Conservation (phyloP, 805 yeast species). For the Monosporozyma unispora region DNA sequence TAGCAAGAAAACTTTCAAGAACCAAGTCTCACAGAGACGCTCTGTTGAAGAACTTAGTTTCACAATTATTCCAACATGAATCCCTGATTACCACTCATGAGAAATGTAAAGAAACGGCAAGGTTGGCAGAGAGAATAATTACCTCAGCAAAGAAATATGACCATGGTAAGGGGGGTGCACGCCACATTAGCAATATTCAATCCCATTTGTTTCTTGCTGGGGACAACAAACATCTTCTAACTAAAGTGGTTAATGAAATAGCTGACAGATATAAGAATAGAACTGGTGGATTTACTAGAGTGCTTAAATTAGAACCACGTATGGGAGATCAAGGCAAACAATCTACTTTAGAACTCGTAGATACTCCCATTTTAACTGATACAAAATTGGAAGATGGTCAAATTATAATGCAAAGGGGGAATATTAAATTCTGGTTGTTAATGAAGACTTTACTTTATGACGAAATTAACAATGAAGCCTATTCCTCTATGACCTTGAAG, state of each 20-base stretch:
- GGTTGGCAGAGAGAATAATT: constrained; percentile 54
- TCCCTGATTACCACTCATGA: constrained; percentile 64
- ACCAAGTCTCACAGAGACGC: constrained; percentile 45
- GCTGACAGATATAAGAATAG: constrained; percentile 55
- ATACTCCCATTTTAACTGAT: constrained; percentile 34
- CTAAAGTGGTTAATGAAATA: constrained; percentile 61
- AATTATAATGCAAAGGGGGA: constrained; percentile 20
- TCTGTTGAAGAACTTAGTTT: constrained; percentile 53
- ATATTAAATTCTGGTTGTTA: constrained; percentile 27
- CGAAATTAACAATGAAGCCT: constrained; percentile 7
- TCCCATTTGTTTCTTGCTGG: constrained; percentile 40
- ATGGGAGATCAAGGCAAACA: constrained; percentile 86
- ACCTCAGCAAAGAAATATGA: constrained; percentile 42
- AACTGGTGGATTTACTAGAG: constrained; percentile 77
- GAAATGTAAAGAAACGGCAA: constrained; percentile 63
- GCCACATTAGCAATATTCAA: constrained; percentile 25
- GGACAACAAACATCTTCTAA: constrained; percentile 37
- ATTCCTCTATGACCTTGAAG: constrained; percentile 12
- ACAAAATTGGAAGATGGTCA: constrained; percentile 9
- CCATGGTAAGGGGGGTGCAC: constrained; percentile 9
- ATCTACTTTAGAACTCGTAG: constrained; percentile 80
- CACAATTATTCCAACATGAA: constrained; percentile 62
- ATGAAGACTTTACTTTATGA: constrained; percentile 17
- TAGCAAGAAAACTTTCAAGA: constrained; percentile 30
- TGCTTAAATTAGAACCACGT: constrained; percentile 75